Evolutionary conservation across 805 yeast genomes (phyloP).

Genomic region (Yarrowia sp.): DNA sequence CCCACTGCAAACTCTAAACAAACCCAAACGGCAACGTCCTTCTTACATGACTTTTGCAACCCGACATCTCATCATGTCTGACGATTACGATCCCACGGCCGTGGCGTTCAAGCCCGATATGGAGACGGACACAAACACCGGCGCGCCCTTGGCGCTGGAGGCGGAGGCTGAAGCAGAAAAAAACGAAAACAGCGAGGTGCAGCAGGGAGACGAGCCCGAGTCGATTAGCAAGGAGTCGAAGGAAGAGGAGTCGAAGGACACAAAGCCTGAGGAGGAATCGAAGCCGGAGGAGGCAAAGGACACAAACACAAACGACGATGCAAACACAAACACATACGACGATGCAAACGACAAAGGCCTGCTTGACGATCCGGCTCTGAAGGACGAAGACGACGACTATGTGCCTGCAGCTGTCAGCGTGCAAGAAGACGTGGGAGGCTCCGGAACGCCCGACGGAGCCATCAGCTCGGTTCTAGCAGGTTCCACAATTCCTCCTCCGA

Average conservation of each 20-base stretch:
- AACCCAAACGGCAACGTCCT: too few species aligned
- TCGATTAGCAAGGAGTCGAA: not conserved
- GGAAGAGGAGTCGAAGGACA: not conserved
- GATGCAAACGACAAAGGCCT: not conserved
- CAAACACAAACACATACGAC: too few species aligned
- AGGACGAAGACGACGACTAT: not conserved
- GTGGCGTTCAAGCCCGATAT: conserved; percentile 6
- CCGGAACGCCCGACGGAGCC: not conserved
- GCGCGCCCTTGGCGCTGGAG: not conserved
- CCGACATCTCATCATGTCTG: not conserved
- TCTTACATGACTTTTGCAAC: not conserved
- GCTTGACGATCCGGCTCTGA: not conserved
- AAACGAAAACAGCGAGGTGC: not conserved
- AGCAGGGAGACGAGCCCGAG: not conserved
- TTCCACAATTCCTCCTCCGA: not conserved
- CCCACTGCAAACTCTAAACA: too few species aligned
- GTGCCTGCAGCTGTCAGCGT: not conserved
- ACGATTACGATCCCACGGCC: conserved; percentile 7
- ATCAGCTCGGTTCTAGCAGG: not conserved
- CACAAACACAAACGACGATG: too few species aligned
- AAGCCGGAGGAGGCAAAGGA: not conserved
- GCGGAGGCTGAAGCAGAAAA: not conserved
- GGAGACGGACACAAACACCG: not conserved
- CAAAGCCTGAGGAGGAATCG: too few species aligned
- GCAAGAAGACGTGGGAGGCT: too few species aligned